Evolutionary conservation across 2,329 filamentous ascomycete species (phyloP).

Genomic region (Rachicladosporium sp.): DNA sequence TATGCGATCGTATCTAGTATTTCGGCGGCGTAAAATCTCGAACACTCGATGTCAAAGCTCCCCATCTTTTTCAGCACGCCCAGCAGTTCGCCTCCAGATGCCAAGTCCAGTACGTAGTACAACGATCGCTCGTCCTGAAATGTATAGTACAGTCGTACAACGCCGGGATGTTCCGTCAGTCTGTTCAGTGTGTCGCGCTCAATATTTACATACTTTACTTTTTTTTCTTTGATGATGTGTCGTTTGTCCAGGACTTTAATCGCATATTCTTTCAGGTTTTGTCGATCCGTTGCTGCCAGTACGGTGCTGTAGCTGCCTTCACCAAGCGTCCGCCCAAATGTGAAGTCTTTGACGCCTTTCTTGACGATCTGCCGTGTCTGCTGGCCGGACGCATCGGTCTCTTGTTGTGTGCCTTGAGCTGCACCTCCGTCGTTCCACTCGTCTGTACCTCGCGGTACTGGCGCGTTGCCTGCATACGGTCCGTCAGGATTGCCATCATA

Average conservation of each 20-base stretch:
- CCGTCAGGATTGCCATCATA: conserved; percentile 13
- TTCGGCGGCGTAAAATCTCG: conserved; percentile 85
- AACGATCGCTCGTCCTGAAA: conserved; percentile 94
- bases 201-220: conserved; percentile 99
- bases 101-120: conserved; percentile 93
- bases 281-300: conserved; percentile 79
- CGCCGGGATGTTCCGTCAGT: conserved; percentile 88
- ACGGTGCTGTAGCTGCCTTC: conserved; percentile 98
- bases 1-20: conserved; percentile 94
- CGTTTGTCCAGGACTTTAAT: conserved; percentile 97
- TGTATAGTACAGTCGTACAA: conserved; percentile 94
- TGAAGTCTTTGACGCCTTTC: conserved; percentile 94
- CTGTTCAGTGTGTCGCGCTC: conserved; percentile 97
- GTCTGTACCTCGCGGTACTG: conserved; percentile 54
- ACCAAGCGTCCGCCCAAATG: conserved; percentile 78
- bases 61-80: conserved; percentile 88
- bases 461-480: conserved; percentile 31
- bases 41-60: conserved; percentile 91
- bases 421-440: conserved; percentile 95
- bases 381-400: conserved; percentile 67
- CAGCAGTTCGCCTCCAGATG: conserved; percentile 80
- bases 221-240: conserved; percentile 99
- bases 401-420: conserved; percentile 69
- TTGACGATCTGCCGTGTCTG: conserved; percentile 75
- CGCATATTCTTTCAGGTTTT: conserved; percentile 90